Conservation (phyloP, 2,329 filamentous ascomycete species). For the Leptographium flavum region DNA sequence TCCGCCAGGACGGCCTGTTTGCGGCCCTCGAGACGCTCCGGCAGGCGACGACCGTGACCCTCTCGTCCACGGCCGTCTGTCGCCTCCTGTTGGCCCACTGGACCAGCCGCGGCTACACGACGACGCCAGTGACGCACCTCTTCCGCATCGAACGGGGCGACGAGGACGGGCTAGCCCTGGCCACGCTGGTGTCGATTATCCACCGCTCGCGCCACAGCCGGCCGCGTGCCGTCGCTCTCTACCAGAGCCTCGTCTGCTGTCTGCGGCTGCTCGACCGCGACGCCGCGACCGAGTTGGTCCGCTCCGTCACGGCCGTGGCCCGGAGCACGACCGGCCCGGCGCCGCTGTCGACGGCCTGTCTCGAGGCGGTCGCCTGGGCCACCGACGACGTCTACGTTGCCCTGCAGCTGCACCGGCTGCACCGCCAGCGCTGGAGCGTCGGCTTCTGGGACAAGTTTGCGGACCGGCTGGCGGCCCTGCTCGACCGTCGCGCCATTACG, state of each 20-base stretch:
- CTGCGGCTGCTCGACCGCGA: conserved; percentile 5
- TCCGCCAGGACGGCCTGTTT: conserved; percentile 10
- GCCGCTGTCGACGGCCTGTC: conserved; percentile 11
- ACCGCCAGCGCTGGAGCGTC: conserved; percentile 10
- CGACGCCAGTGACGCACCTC: neutral
- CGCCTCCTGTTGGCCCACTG: conserved; percentile 18
- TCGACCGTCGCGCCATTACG: conserved; percentile 10
- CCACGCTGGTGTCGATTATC: conserved; percentile 15
- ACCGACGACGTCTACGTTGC: conserved; percentile 10
- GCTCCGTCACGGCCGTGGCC: conserved; percentile 6
- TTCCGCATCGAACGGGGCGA: conserved; percentile 6
- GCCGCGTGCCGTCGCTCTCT: conserved; percentile 3
- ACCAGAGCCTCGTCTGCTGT: conserved; percentile 5
- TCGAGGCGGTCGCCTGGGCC: conserved; percentile 13
- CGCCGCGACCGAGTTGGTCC: neutral
- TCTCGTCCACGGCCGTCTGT: conserved; percentile 12
- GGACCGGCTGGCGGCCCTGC: neutral
- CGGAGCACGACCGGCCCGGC: neutral
- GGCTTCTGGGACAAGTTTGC: conserved; percentile 14
- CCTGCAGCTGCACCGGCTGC: conserved; percentile 11
- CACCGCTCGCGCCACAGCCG: conserved; percentile 5
- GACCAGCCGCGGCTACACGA: conserved; percentile 16
- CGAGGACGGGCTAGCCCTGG: conserved; percentile 12
- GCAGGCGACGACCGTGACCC: neutral
- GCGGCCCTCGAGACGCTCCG: conserved; percentile 4